Evolutionary conservation across 1,139 yeast species (phyloP), one percentile per base, ranked within the genome.

Genomic region (Candida sp.): DNA sequence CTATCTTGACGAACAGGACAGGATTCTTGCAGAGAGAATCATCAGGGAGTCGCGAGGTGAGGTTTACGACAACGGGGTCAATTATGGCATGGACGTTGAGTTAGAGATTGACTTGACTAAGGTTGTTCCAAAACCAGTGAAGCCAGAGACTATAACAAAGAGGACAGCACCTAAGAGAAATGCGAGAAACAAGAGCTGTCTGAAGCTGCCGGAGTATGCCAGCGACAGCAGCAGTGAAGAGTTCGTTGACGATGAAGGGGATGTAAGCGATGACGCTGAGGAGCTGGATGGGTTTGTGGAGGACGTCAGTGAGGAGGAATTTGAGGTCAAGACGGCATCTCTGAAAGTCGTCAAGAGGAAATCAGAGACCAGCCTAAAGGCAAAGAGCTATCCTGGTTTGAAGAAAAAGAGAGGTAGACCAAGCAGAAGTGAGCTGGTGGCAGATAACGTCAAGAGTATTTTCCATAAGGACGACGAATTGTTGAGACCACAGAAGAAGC

Each of bases 1-100:
- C 23, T 61, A 58, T 33, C 58, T 69, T 44, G 57, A 61, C 33
- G 56, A 57, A 28, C 73, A 76, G 44, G 88, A 85, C 41, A 58
- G 65, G 17, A 64, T 63, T 3, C 60, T 84, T 34, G 87, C 88
- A 0, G 85, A 83, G 51, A 52, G 62, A 9, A 72, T 74, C 33
- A 69, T 75, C 22, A 50, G 56, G 33, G 62, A 64, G 42, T 70
- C 77, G 1, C 53, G 67, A 30, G 53, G 49, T 3, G 61, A 57
- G n/a, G 28, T 26, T 2, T 54, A 49, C 7, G 51, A 51, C 3
- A 49, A 46, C 8, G 50, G 40, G 17, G 11, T 38, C n/a, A 52
- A 50, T 22, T 68, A 68, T 52, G 75, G 71, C 0, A 63, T 68
- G 41, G 73, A 69, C 50, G 69, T 72, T 3, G 73, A 67, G 42